Percentiles rank a stretch among this genome's conserved stretches.
Conservation (phyloP, 768 basidiomycete genomes). For the Rhizopogon roseolus region DNA sequence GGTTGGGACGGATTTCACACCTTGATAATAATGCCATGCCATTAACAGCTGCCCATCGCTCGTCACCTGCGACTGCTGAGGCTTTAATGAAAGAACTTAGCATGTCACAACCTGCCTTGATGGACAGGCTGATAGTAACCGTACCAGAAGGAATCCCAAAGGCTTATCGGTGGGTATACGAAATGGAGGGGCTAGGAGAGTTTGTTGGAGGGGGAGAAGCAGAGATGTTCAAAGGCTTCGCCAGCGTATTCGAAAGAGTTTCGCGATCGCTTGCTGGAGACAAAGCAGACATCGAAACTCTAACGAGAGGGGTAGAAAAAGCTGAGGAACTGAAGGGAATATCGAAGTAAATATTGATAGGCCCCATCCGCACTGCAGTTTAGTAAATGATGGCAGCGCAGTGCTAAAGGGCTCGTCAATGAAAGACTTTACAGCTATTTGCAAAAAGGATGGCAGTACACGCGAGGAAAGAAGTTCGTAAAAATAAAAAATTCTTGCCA, state of each 20-base stretch:
- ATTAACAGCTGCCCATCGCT: slow-evolving; percentile 38
- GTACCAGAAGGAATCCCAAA: slow-evolving; percentile 51
- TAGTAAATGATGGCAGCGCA: too few relatives aligned
- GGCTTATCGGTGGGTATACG: slow-evolving; percentile 52
- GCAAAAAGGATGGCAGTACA: too few relatives aligned
- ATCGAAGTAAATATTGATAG: slow-evolving; percentile 2
- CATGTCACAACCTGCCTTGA: slow-evolving; percentile 39
- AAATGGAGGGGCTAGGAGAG: slow-evolving; percentile 54
- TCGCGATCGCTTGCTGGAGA: slow-evolving; percentile 29
- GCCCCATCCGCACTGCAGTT: too few relatives aligned
- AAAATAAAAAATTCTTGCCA: too few relatives aligned
- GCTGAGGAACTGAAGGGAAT: slow-evolving; percentile 24
- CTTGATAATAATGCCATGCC: not conserved
- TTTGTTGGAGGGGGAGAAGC: slow-evolving; percentile 43
- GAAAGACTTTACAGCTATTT: too few relatives aligned
- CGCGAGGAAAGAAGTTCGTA: too few relatives aligned
- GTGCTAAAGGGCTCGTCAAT: too few relatives aligned
- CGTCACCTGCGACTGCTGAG: slow-evolving; percentile 50
- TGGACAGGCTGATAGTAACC: slow-evolving; percentile 33
- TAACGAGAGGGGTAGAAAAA: slow-evolving; percentile 36
- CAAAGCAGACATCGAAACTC: slow-evolving; percentile 30
- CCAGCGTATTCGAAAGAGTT: slow-evolving; percentile 37
- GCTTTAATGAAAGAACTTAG: slow-evolving; percentile 45
- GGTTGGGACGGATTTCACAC: not conserved
- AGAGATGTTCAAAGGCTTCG: slow-evolving; percentile 40